A percentile compares a stretch with the other conserved stretches of the same genome.
These are phyloP conservation scores for Beauveria caledonica DNA, from an alignment of 2,329 filamentous ascomycete genomes.

Conservation along the genomic window DNA sequence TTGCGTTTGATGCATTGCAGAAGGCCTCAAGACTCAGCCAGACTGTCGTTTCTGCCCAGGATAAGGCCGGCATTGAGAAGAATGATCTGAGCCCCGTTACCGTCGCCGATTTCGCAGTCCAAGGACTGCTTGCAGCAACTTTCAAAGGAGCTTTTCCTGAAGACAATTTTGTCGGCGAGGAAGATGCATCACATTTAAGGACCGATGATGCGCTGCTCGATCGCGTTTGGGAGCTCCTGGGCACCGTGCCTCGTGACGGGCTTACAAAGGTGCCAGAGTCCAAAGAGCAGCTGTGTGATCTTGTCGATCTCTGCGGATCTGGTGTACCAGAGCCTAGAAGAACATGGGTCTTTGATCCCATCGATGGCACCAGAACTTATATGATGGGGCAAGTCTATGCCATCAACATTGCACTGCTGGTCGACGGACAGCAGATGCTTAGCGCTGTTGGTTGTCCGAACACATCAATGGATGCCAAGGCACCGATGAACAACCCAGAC, in stretches of 20 bases:
- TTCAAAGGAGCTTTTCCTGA: conserved; percentile 41
- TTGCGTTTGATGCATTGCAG: conserved; percentile 35
- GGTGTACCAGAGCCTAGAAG: conserved; percentile 28
- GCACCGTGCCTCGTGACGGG: conserved; percentile 17
- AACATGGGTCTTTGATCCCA: conserved; percentile 53
- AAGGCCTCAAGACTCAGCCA: conserved; percentile 42
- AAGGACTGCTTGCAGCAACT: conserved; percentile 44
- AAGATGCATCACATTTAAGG: conserved; percentile 41
- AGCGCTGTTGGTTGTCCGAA: conserved; percentile 43
- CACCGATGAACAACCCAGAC: conserved; percentile 34
- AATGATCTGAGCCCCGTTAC: conserved; percentile 50
- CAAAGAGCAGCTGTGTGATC: conserved; percentile 39
- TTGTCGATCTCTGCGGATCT: conserved; percentile 44
- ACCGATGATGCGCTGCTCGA: conserved; percentile 33
- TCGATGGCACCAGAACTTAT: conserved; percentile 52
- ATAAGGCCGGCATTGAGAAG: conserved; percentile 45
- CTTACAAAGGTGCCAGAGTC: conserved; percentile 25
- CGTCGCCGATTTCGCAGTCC: conserved; percentile 51
- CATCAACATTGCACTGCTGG: conserved; percentile 46
- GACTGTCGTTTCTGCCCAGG: conserved; percentile 35
- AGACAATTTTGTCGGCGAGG: conserved; percentile 48
- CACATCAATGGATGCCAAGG: conserved; percentile 29
- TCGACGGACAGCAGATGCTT: conserved; percentile 41
- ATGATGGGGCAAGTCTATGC: conserved; percentile 46
- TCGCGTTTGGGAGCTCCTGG: conserved; percentile 40